Conservation (phyloP, 1,139 yeast species). For the Suhomyces bolitotheri region DNA sequence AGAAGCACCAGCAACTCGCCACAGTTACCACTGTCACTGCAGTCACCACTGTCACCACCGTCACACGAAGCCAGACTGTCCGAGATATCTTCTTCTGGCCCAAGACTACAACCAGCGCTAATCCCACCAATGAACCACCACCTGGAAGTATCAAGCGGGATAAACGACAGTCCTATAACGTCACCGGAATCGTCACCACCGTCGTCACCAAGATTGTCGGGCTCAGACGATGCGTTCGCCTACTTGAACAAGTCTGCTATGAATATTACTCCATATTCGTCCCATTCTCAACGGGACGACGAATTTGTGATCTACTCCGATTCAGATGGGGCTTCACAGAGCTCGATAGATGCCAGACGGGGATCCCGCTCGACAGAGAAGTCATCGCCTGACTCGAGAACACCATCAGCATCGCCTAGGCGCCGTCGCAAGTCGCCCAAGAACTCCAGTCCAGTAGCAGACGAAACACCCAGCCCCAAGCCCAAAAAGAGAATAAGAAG, state of each 20-base stretch:
- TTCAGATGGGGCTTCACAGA: slow-evolving; percentile 41
- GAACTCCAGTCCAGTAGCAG: slow-evolving; percentile 2
- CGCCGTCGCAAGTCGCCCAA: slow-evolving; percentile 9
- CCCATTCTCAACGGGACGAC: slow-evolving; percentile 23
- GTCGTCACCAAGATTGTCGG: slow-evolving; percentile 5
- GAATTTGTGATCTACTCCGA: slow-evolving; percentile 41
- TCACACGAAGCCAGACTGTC: no score
- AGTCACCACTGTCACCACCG: no score
- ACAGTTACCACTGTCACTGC: no score
- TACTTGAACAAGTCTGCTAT: slow-evolving; percentile 9
- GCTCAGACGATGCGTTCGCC: slow-evolving; percentile 6
- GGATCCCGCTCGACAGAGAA: not conserved
- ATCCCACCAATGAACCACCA: no score
- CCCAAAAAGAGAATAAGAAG: slow-evolving; percentile 32
- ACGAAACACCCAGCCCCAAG: slow-evolving; percentile 22
- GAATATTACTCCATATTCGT: slow-evolving; percentile 27
- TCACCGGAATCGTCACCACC: slow-evolving; percentile 9
- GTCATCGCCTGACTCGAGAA: slow-evolving; percentile 1
- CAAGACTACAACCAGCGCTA: no score
- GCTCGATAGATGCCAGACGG: slow-evolving; percentile 23
- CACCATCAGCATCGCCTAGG: slow-evolving; percentile 11
- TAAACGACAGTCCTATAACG: slow-evolving; percentile 2
- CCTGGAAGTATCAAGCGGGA: no score
- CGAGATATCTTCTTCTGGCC: no score
- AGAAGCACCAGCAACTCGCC: no score